Base-by-base conservation (phyloP, 805 yeast species). In the Kodamaea restingae region DNA sequence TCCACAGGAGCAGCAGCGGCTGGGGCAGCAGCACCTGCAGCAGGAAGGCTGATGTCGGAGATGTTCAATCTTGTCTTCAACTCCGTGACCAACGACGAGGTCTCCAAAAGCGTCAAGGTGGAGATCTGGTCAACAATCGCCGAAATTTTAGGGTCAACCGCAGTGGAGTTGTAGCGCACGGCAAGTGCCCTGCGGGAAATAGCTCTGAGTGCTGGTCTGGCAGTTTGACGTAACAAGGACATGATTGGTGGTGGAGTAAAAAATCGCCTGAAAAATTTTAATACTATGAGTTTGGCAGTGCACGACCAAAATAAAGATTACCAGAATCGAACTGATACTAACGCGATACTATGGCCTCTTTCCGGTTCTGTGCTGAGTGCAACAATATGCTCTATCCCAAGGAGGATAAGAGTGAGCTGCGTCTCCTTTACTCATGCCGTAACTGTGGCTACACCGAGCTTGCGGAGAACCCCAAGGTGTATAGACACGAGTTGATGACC, bases 321-420 rank as follows among this genome's bases (percentile, higher is more conserved):
- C 22, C 15, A 20, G 20, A 25, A 18, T n/a, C 20, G 18, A 11
- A 10, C 4, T n/a, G 25, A 18, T 32, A 18, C n/a, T 9, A 11
- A 10, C n/a, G n/a, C n/a, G n/a, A n/a, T n/a, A 14, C 35, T 38
- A 87, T 86, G 95, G 88, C 95, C 54, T 88, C 96, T 39, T 91
- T 93, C 67, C 77, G 96, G 60, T 91, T 91, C 71, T 91, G 98
- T 65, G 81, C 93, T 54, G 95, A 91, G 59, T 91, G 95, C 77
- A 93, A 93, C 75, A 93, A 93, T 61, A 93, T 93, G 98, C 76
- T 93, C 66, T 93, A 93, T 61, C 98, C 98, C 15, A 80, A 87
- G 50, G 98, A 93, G 69, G 98, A 93, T 60, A 86, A 84, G 56
- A 87, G 82, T 42, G 71, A 77, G 48, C 79, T 77, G 57, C 63